Evolutionary conservation across 129 eudicot species (phyloP).

Genomic region (Centrapalus pauciflorus): DNA sequence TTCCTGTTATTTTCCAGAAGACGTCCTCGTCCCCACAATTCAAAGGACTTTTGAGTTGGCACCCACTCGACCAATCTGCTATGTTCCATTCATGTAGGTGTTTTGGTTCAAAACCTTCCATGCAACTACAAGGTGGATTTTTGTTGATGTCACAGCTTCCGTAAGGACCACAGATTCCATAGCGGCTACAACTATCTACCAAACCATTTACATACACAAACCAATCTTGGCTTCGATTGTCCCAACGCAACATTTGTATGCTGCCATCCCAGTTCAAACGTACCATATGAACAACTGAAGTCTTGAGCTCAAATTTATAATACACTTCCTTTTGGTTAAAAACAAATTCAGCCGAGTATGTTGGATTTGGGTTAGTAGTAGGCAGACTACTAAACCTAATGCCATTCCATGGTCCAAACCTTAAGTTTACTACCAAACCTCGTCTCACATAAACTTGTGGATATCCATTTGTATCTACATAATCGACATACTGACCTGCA

Average conservation of each 20-base stretch:
- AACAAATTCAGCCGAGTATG: background rate
- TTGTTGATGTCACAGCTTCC: constrained; percentile 12
- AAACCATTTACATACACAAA: background rate
- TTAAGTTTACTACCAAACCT: background rate
- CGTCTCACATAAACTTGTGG: constrained; percentile 12
- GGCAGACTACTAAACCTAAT: constrained; percentile 26
- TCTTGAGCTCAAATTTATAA: background rate
- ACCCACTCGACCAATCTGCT: constrained; percentile 20
- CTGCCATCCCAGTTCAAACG: constrained; percentile 1
- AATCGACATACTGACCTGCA: constrained; percentile 16
- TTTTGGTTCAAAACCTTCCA: constrained; percentile 31
- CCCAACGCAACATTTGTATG: background rate
- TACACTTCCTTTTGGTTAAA: constrained; percentile 12
- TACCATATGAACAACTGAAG: background rate
- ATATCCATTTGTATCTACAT: constrained; percentile 5
- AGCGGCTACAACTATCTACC: constrained; percentile 7
- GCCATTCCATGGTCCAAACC: constrained; percentile 41
- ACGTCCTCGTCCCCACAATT: constrained; percentile 3
- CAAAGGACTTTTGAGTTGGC: constrained; percentile 13
- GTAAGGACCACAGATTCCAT: constrained; percentile 23
- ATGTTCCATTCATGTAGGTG: constrained; percentile 11
- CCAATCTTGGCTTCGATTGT: constrained; percentile 11
- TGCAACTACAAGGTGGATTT: constrained; percentile 13
- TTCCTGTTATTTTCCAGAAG: background rate
- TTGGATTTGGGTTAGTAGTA: background rate